Evolutionary conservation across 75 land plant genomes (phyloP).

Genomic region (Pseudotsuga menziesii): DNA sequence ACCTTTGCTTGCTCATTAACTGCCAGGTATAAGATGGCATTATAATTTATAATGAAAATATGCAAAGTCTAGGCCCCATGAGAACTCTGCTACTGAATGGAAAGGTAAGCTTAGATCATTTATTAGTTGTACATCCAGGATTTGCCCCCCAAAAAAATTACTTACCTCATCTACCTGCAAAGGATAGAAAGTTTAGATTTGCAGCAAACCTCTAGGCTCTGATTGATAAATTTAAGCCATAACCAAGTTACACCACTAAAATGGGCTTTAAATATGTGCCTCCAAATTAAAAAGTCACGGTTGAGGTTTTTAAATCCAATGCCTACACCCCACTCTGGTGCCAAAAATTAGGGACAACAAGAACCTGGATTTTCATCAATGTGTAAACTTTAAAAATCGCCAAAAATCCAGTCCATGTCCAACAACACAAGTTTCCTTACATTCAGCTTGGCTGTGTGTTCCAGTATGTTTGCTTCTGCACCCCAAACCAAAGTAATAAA

Average conservation of each 20-base stretch:
- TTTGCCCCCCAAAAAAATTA: neutral
- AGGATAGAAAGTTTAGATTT: neutral
- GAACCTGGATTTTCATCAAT: neutral
- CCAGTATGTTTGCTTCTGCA: neutral
- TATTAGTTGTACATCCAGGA: neutral
- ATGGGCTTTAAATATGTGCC: neutral
- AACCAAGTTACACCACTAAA: neutral
- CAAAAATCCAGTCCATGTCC: neutral
- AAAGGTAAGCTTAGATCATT: neutral
- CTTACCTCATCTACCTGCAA: neutral
- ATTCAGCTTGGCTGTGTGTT: neutral
- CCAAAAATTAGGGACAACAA: neutral
- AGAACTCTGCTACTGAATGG: neutral
- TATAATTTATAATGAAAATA: neutral
- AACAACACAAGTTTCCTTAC: neutral
- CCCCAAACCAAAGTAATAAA: neutral
- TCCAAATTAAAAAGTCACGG: constrained; percentile 1
- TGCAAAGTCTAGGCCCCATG: neutral
- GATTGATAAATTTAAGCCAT: neutral
- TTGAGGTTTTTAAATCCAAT: neutral
- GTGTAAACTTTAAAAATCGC: neutral
- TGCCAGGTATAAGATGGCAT: neutral
- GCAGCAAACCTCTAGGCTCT: neutral
- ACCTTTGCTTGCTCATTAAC: neutral
- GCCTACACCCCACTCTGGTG: neutral